Base-by-base conservation (phyloP, 768 basidiomycete genomes). In the Fibroporia radiculosa region DNA sequence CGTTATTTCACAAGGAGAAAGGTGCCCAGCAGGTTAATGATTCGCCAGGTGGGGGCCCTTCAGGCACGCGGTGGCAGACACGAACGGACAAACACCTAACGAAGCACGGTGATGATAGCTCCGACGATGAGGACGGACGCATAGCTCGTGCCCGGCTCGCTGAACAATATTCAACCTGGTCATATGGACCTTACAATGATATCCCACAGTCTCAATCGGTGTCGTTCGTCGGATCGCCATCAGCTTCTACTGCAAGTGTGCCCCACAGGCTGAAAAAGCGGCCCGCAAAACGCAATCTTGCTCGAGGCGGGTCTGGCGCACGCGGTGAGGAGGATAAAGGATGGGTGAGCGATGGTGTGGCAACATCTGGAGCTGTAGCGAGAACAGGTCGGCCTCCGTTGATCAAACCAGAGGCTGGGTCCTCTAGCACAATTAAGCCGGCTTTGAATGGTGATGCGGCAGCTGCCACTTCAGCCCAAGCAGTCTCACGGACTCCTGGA, bases 21-120 rank as follows among this genome's bases (percentile, higher is more conserved):
- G 41, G 27, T 26, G 28, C 40, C 4, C 33, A 42, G n/a, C 40
- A 44, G 16, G 47, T 33, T 16, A 26, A 22, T n/a, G 19, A 28
- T 19, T 16, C 44, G 34, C 41, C 36, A 13, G 26, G 23, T 27
- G 44, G 42, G 31, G 45, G 46, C 13, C 20, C 40, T 13, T 40
- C 45, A 39, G 24, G 52, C 6, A 22, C 45, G 1, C 47, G 57
- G 22, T 70, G 68, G 68, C 57, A 58, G 19, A 67, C 65, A 35
- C 58, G 68, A 11, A 70, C 66, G 5, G 66, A 65, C 51, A 52
- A 48, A 39, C 64, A 69, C 50, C 42, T 69, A 10, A 40, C 55
- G 25, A 37, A 42, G 22, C 48, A 48, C 28, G 52, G 52, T 1
- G 56, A 49, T 18, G 59, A 60, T 36, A 62, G 55, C 32, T 58